Percentiles rank a stretch among this genome's conserved stretches.
Evolutionary conservation across 106 monocot genomes (phyloP).

Genomic region (Agapanthus africanus): DNA sequence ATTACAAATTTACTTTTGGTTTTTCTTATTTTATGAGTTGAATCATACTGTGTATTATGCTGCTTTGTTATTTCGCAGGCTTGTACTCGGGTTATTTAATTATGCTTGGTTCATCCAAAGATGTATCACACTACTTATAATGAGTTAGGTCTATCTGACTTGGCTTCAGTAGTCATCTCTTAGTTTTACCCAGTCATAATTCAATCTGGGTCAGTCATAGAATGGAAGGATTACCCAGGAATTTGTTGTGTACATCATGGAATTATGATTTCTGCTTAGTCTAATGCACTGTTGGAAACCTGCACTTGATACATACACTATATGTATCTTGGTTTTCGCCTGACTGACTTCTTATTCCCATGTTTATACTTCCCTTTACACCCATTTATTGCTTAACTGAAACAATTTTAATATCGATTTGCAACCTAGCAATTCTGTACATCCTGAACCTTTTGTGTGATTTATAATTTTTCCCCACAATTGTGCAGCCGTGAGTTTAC

Average conservation of each 20-base stretch:
- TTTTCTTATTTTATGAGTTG: background rate
- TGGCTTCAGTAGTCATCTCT: background rate
- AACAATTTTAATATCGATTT: background rate
- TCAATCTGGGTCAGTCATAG: background rate
- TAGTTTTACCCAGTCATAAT: background rate
- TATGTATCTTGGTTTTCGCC: background rate
- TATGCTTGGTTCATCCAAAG: background rate
- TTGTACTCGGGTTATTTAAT: background rate
- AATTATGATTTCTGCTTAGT: background rate
- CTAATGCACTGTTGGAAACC: background rate
- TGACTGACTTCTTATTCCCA: background rate
- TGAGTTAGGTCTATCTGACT: background rate
- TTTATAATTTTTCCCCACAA: background rate
- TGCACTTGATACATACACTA: background rate
- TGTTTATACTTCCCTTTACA: background rate
- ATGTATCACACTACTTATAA: too few species aligned
- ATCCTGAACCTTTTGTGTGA: too few species aligned
- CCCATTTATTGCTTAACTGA: background rate
- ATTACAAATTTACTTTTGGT: too few species aligned
- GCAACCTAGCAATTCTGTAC: too few species aligned
- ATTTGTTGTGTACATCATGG: background rate
- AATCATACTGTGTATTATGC: background rate
- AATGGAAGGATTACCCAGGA: background rate
- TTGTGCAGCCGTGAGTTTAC: slow-evolving; percentile 73
- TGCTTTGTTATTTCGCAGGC: background rate